Conservation (phyloP, 1,139 yeast species). For the Hansenula sp. region DNA sequence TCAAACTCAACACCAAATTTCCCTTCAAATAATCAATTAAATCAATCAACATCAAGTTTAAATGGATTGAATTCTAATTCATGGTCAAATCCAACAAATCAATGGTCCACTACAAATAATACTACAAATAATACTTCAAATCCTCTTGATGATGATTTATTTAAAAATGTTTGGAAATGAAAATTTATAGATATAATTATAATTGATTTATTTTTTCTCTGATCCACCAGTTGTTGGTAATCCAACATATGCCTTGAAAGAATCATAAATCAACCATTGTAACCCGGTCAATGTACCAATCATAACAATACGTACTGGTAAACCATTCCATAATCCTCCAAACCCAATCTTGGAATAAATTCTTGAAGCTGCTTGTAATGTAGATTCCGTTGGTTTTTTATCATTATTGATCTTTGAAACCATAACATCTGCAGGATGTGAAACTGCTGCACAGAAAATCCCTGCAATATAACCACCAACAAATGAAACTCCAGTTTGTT, state of each 20-base stretch:
- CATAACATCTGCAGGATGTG: conserved; percentile 98
- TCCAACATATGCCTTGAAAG: conserved; percentile 87
- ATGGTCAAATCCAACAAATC: conserved; percentile 9
- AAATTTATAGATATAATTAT: not conserved
- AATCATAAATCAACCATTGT: conserved; percentile 95
- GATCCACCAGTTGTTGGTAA: conserved; percentile 87
- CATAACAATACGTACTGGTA: conserved; percentile 92
- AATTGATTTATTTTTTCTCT: conserved; percentile 25
- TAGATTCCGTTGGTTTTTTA: conserved; percentile 60
- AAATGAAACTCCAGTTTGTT: conserved; percentile 92
- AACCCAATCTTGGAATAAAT: conserved; percentile 84
- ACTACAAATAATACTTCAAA: conserved; percentile 21
- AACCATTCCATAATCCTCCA: conserved; percentile 89
- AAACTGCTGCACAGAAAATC: conserved; percentile 88
- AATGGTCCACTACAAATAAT: conserved; percentile 12
- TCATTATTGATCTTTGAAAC: conserved; percentile 87
- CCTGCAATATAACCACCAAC: conserved; percentile 96
- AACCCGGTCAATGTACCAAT: conserved; percentile 94
- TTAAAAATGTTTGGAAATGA: conserved; percentile 59
- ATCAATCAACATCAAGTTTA: conserved; percentile 3
- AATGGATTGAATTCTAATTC: conserved; percentile 10
- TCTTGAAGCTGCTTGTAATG: conserved; percentile 63
- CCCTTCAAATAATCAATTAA: conserved; percentile 10
- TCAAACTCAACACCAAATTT: conserved; percentile 26
- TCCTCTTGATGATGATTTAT: conserved; percentile 58